Base-by-base conservation (phyloP, 2,329 filamentous ascomycete genomes). In the Neocatenulostroma microsporum region DNA sequence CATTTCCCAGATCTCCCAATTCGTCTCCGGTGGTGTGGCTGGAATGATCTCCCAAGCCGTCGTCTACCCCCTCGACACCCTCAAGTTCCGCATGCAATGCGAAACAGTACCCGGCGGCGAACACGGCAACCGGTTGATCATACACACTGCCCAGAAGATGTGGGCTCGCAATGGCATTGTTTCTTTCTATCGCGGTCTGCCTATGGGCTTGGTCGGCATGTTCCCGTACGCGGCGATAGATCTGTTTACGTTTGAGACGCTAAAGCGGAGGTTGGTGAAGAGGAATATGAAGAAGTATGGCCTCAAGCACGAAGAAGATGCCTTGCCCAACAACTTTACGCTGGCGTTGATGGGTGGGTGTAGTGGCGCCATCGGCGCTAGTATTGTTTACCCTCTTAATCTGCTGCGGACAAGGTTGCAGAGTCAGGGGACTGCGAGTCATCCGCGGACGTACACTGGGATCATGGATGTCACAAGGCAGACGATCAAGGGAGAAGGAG, bases 211-310 rank as follows among this genome's bases (percentile, higher is more conserved):
- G 3, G 67, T 95, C 34, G 91, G 91, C 58, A 95, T 96, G 79
- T 98, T 98, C 54, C 91, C 91, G 0, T 98, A 96, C 61, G 89
- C 87, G 27, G 91, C 91, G 33, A 93, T 98, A 56, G 91, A 98
- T 57, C 81, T 98, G 54, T 86, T 85, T 47, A 94, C 86, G 1
- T 98, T 96, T 55, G 91, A 98, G 63, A 78, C 91, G 42, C 73
- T 95, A 44, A 98, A 98, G 64, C 77, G 75, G 31, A 71, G 71
- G 7, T 78, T 93, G 46, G 74, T 82, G 21, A 65, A 66, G 4
- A 80, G 80, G 46, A 83, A 86, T 54, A 83, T 86, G 10, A 78
- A 75, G 40, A 64, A 72, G 21, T 63, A 75, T 8, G 77, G 80
- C 28, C 79, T 84, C 47, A 80, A 86, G 53, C 84, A 94, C 59